These are phyloP conservation scores for Stropharia rugosoannulata DNA, from an alignment of 768 basidiomycete species.

Conservation along the genomic window DNA sequence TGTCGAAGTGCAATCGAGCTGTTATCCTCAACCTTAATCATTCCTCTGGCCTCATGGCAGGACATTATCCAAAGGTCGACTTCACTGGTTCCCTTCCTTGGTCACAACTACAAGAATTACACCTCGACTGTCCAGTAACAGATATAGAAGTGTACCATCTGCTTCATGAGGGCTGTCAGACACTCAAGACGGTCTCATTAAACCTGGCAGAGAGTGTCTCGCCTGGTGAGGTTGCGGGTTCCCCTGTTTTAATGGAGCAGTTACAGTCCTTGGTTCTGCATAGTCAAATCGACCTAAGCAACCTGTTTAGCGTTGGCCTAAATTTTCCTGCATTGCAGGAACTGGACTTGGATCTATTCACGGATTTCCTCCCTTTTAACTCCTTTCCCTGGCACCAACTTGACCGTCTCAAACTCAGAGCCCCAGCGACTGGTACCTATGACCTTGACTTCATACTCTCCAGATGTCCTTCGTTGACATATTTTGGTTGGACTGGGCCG, in stretches of 20 bases:
- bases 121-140: background rate
- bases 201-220: background rate
- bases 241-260: background rate
- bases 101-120: background rate
- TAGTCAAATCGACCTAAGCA: background rate
- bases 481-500: background rate
- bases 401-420: background rate
- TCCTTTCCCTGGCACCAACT: background rate
- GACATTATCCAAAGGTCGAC: background rate
- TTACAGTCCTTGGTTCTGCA: background rate
- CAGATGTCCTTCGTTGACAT: background rate
- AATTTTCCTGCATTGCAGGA: background rate
- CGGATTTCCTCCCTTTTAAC: background rate
- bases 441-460: background rate
- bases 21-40: background rate
- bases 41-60: background rate
- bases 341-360: background rate
- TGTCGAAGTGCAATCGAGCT: background rate
- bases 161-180: background rate
- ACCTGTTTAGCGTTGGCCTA: background rate
- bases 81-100: background rate
- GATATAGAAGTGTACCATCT: background rate
- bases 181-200: background rate
- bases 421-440: background rate
- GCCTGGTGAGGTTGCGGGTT: background rate